These are phyloP conservation scores for Aureobasidium sp. DNA, from an alignment of 2,329 filamentous ascomycete genomes.

Conservation along the genomic window DNA sequence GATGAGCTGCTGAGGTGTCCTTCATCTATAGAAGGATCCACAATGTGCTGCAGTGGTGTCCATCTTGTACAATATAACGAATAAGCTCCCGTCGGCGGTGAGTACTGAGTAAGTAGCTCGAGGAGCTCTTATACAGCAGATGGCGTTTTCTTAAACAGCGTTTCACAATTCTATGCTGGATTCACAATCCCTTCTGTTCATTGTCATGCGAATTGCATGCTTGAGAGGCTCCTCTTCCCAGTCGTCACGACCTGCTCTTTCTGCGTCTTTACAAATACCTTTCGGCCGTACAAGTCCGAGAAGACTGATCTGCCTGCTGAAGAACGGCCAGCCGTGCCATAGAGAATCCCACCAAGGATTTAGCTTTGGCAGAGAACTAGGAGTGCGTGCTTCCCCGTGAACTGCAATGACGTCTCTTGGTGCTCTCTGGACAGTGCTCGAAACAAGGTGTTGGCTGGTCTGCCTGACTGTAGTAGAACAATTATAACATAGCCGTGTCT, in stretches of 20 bases:
- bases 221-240: not conserved
- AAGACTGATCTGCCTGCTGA: not conserved
- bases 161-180: no score
- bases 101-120: not conserved
- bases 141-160: not conserved
- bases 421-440: not conserved
- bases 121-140: not conserved
- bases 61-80: not conserved
- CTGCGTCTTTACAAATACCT: not conserved
- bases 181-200: no score
- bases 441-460: not conserved
- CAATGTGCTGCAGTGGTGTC: not conserved
- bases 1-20: not conserved
- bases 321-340: not conserved
- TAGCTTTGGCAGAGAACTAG: not conserved
- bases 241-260: not conserved
- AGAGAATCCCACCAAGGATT: not conserved
- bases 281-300: not conserved
- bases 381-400: not conserved
- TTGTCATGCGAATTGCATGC: not conserved
- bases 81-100: not conserved
- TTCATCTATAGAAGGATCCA: no score
- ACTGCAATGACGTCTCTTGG: not conserved
- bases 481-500: not conserved
- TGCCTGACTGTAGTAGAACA: not conserved